Percentiles rank a stretch among this genome's conserved stretches.
Conservation (phyloP, 2,329 filamentous ascomycete genomes). For the Fusarium praegraminearum region DNA sequence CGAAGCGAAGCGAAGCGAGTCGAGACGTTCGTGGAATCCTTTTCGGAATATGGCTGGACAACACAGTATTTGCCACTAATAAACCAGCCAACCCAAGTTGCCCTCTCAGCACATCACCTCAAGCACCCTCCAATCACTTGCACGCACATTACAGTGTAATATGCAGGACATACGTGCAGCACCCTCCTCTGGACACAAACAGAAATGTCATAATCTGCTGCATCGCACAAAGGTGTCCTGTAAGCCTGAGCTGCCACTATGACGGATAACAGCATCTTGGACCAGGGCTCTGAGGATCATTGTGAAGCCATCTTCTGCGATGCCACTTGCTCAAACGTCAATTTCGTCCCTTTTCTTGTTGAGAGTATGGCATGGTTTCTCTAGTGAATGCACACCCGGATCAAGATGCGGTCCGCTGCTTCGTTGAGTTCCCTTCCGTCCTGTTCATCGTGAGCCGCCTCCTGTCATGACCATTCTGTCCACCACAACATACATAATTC, state of each 20-base stretch:
- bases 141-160: conserved; percentile 52
- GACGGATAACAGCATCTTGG: conserved; percentile 32
- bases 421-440: conserved; percentile 25
- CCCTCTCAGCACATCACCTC: conserved; percentile 17
- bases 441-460: conserved; percentile 3
- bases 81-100: conserved; percentile 4
- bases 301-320: conserved; percentile 12
- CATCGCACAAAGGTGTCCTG: conserved; percentile 21
- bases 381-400: conserved; percentile 22
- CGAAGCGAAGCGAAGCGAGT: conserved; percentile 14
- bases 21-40: conserved; percentile 37
- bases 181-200: conserved; percentile 33
- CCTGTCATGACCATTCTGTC: background rate
- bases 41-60: conserved; percentile 24
- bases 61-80: conserved; percentile 37
- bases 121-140: conserved; percentile 41
- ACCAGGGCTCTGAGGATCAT: conserved; percentile 21
- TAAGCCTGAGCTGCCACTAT: conserved; percentile 25
- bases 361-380: conserved; percentile 11
- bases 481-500: background rate
- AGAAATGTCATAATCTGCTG: conserved; percentile 34
- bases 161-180: conserved; percentile 56
- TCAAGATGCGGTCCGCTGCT: conserved; percentile 34
- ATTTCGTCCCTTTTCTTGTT: conserved; percentile 17
- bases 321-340: background rate